Evolutionary conservation across 169 alveolate species (phyloP), one percentile per base, ranked within the genome.

Genomic region (Eimeria nieschulzi): DNA sequence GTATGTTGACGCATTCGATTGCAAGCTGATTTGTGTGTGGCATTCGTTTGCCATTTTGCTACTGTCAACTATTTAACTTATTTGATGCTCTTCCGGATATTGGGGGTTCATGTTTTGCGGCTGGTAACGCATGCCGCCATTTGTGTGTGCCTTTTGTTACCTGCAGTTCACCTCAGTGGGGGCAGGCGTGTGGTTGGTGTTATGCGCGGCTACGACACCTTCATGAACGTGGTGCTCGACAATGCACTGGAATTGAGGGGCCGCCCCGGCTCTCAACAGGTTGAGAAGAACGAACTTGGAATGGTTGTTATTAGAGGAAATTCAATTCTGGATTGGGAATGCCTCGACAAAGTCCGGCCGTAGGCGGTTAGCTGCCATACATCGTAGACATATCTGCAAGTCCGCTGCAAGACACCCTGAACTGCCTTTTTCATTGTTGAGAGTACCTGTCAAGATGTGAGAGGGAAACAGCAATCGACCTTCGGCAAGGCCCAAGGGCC

Each of bases 171-270:
- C 64, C 94, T 97, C 72, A 97, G 96, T 39, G 93, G 94, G 13
- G 96, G 97, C 92, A 93, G 99, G 84, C 98, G 97, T 83, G 97
- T 99, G 26, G 98, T 98, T 9, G 99, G 99, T 0, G 98, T 95
- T 21, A 94, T 99, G 72, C 97, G 98, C 85, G 99, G 99, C 19
- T 98, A 98, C 95, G 99, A 99, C 94, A 97, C 98, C 71, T 98
- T 99, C 96, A 98, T 99, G 99, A 99, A 99, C 96, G 93, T 98
- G 55, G 99, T 99, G 25, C 95, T 99, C 61, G 99, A 98, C 92
- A 97, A 98, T 95, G 98, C 99, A 9, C 93, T 96, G 68, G 99
- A 98, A 93, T 95, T 97, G 21, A 95, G 95, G 73, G 94, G 92
- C 21, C 26, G 96, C 68, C 87, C 76, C 39, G 92, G 94, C 56